Evolutionary conservation across 1,284 basidiomycete species (phyloP), one percentile per base, ranked within the genome.

Genomic region (Cystobasidiaceae sp.): DNA sequence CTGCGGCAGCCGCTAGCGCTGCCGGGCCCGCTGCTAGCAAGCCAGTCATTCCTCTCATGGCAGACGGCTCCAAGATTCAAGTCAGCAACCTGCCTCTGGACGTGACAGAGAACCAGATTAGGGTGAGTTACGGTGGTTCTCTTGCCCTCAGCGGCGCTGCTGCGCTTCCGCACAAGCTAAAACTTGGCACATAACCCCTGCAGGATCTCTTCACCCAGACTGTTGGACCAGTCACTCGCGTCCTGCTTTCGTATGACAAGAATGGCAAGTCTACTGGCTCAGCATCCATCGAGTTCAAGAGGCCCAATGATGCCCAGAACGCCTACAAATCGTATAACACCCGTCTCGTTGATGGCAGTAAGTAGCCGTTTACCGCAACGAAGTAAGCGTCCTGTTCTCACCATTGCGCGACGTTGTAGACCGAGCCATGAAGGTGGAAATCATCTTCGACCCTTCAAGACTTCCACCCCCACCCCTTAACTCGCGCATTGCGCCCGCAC

Each of bases 291-390:
- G 82, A 86, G 71, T 97, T 97, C 82, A 81, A 83, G 75, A 86
- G 85, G 73, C 86, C 86, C 73, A 92, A 92, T 63, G 92, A 96
- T 74, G 94, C 88, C 66, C 86, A 85, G 77, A 91, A 89, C 81
- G 94, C 94, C 4, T 94, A 87, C 80, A 82, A 88, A 71, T 85
- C 91, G 73, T 98, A 97, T 84, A 92, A 98, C 84, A 92, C 93
- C 81, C 88, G 94, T 77, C 87, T 98, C 81, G 94, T 98, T 84
- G 94, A 98, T 86, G 91, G 93, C 82, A 96, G 93, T 97, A 89
- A 93, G 93, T 96, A 86, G 48, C 32, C 34, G 4, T 33, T 19
- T n/a, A 7, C 23, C 30, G 25, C 15, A 37, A 30, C 28, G 21
- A n/a, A 23, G 5, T 15, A 44, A 15, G 19, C 23, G 25, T 30